Conservation (phyloP, 805 yeast genomes). For the Sugiyamaella boreocaroliniensis region DNA sequence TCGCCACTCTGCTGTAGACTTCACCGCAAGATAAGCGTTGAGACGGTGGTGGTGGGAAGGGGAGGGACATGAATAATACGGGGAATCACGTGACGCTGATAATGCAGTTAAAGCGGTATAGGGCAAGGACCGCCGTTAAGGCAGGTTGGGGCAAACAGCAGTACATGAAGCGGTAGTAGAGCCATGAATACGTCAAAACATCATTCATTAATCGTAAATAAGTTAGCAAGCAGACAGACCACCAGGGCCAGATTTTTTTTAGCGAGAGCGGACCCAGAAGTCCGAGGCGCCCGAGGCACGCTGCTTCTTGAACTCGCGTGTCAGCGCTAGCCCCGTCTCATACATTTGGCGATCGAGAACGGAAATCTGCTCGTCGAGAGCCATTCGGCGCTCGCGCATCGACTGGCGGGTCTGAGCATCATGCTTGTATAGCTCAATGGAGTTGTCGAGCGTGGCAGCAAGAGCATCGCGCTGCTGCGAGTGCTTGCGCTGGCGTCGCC, state of each 20-base stretch:
- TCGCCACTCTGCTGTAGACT: no score
- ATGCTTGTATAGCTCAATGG: conserved; percentile 7
- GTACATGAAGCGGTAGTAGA: no score
- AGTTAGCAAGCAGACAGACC: background rate
- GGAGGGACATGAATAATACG: no score
- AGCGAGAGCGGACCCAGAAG: conserved; percentile 13
- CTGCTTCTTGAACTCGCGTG: conserved; percentile 14
- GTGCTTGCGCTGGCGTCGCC: background rate
- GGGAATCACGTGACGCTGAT: no score
- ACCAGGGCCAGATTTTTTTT: background rate
- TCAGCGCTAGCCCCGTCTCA: conserved; percentile 16
- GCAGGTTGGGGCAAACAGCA: no score
- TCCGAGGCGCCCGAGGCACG: conserved; percentile 14
- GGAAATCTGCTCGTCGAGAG: conserved; percentile 8
- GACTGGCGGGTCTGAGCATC: background rate
- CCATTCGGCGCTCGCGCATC: conserved; percentile 4
- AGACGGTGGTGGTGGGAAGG: no score
- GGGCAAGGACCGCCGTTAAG: no score
- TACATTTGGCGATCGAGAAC: conserved; percentile 14
- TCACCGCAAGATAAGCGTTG: no score
- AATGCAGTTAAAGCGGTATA: background rate
- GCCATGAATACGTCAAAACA: background rate
- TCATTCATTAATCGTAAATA: background rate
- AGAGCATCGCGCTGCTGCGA: conserved; percentile 1
- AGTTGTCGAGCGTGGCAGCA: background rate